Evolutionary conservation across 495 filamentous ascomycete genomes (phyloP).

Genomic region (Hypoxylon perforatum): DNA sequence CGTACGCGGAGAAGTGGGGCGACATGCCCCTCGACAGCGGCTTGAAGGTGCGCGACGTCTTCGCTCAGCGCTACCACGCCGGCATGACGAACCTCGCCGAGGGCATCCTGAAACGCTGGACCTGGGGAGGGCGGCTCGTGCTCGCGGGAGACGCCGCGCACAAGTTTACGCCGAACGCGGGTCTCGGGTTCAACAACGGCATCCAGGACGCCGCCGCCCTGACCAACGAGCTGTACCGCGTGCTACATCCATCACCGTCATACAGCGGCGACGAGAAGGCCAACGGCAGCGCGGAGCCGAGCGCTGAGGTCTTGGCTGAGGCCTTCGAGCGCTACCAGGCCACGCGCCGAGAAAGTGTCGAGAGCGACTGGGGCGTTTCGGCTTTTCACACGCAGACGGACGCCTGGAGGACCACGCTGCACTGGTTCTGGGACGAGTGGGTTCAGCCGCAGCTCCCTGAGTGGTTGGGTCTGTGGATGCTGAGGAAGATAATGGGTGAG

Average conservation of each 20-base stretch:
- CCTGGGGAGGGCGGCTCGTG: constrained; percentile 48
- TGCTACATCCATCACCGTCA: neutral
- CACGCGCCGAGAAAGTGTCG: constrained; percentile 1
- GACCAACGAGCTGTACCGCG: constrained; percentile 44
- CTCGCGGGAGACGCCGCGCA: constrained; percentile 57
- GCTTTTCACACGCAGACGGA: neutral
- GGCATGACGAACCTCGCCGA: constrained; percentile 50
- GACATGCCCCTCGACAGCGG: constrained; percentile 36
- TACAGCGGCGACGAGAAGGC: neutral
- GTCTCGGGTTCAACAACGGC: constrained; percentile 50
- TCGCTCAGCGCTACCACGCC: constrained; percentile 29
- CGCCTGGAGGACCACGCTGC: constrained; percentile 4
- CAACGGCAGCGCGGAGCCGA: neutral
- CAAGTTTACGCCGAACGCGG: constrained; percentile 53
- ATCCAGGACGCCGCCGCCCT: constrained; percentile 52
- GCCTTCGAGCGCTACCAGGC: constrained; percentile 30
- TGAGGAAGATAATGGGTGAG: neutral
- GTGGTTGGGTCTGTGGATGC: neutral
- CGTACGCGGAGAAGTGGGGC: constrained; percentile 42
- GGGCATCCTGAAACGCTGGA: constrained; percentile 50
- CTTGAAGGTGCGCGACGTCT: constrained; percentile 48
- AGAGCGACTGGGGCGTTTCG: neutral
- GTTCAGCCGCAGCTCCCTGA: constrained; percentile 13
- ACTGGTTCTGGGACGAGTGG: constrained; percentile 23
- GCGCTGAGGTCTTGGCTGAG: constrained; percentile 1